Conservation (phyloP, 345 rosid genomes). For the Toxicodendron radicans region DNA sequence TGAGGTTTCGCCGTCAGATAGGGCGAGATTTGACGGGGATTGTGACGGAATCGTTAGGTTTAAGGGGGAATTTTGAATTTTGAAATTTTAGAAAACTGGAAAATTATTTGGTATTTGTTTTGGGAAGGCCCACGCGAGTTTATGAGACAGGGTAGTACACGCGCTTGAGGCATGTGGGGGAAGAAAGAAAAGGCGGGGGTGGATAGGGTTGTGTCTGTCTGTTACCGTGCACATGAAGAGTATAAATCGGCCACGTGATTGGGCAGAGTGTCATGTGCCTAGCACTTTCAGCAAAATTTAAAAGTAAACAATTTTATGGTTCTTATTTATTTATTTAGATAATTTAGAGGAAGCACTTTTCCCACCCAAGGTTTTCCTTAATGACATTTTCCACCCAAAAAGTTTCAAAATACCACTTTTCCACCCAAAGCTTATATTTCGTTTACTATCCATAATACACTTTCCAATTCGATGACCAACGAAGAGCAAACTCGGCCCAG, state of each 20-base stretch:
- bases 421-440: no score
- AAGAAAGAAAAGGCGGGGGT: background rate
- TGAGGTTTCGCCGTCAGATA: constrained; percentile 29
- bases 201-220: background rate
- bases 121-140: constrained; percentile 7
- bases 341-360: no score
- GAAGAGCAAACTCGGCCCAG: no score
- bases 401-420: no score
- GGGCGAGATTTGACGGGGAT: constrained; percentile 20
- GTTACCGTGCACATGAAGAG: constrained; percentile 15
- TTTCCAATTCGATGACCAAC: no score
- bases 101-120: background rate
- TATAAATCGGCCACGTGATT: constrained; percentile 29
- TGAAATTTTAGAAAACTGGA: constrained; percentile 18
- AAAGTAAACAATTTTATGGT: background rate
- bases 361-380: no score
- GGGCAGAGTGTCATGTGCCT: constrained; percentile 22
- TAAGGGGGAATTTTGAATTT: constrained; percentile 45
- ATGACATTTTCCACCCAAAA: no score
- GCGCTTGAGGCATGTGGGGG: constrained; percentile 22
- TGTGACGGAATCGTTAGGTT: constrained; percentile 38
- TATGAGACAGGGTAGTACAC: background rate
- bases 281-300: background rate
- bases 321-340: no score
- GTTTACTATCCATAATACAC: no score